Evolutionary conservation across 2,329 filamentous ascomycete genomes (phyloP), one percentile per base, ranked within the genome.

Genomic region (Fusarium pilosicola): DNA sequence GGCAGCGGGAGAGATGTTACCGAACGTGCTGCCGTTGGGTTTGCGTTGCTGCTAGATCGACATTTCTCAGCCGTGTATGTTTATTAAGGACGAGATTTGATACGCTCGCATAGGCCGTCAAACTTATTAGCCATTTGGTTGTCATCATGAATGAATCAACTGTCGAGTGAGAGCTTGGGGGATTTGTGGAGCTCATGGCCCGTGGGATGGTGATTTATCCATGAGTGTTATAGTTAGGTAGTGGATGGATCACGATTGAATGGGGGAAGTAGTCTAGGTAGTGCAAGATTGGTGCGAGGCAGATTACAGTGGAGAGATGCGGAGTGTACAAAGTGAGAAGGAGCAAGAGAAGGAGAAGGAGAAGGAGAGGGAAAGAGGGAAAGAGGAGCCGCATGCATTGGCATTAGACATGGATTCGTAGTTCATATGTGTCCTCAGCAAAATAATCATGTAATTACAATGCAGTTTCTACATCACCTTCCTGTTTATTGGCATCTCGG

Each of bases 141-240:
- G 36, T 57, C 52, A 59, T 62, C 46, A 64, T 49, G 44, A 58
- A 73, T 45, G 44, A 58, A 73, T 41, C 52, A 34, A 42, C 44
- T 55, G 36, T 73, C 65, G 59, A 70, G 52, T 42, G 59, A 59
- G 65, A 59, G 52, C 65, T 70, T 70, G 59, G 59, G 65, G 67
- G 67, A 44, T 44, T 55, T 54, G 74, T 76, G 75, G 74, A 68
- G 74, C 72, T 62, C 52, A 26, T 39, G 56, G 61, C 63, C 51
- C 54, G 71, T 68, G 73, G 75, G 75, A 77, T 70, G 74, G 71
- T 76, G 60, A 54, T 68, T 74, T 76, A 65, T 68, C 73, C 60
- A 56, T 71, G 64, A 75, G 69, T 65, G 68, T 71, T 61, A 75
- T 68, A 70, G 14, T 34, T 34, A 34, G 32, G 32, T 34, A 34